phyloP scores from a whole-genome alignment of 352 stramenopile species.

The Phytophthora europaea region DNA sequence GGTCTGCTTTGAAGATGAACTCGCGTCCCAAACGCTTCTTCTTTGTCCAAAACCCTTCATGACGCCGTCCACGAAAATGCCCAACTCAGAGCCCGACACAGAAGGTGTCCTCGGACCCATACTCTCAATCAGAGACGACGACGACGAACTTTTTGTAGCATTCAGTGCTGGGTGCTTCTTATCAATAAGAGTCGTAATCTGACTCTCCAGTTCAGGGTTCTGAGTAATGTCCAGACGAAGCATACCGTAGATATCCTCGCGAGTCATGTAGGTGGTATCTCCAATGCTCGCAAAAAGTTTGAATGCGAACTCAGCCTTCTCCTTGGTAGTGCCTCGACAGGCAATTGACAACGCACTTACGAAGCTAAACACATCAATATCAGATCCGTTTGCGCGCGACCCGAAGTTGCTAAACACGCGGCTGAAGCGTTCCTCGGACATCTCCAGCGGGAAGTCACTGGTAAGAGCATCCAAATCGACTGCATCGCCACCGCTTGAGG shows the following conservation, averaged over 20 bases:
- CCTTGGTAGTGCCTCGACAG: conserved; percentile 72
- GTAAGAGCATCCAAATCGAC: conserved; percentile 85
- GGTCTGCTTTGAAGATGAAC: conserved; percentile 40
- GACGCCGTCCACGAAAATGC: conserved; percentile 81
- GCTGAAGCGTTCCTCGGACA: conserved; percentile 83
- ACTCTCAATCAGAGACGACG: conserved; percentile 58
- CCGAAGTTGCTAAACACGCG: conserved; percentile 87
- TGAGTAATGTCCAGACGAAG: conserved; percentile 84
- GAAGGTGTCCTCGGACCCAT: conserved; percentile 74
- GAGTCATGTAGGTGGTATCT: conserved; percentile 66
- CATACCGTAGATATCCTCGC: conserved; percentile 88
- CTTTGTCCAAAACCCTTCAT: conserved; percentile 68
- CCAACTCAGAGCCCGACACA: conserved; percentile 83
- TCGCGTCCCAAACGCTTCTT: conserved; percentile 42
- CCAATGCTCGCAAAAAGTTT: conserved; percentile 76
- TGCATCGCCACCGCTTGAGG: conserved; percentile 66
- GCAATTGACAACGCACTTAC: conserved; percentile 84
- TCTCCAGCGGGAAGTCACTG: conserved; percentile 86
- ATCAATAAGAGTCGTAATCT: conserved; percentile 75
- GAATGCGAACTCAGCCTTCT: conserved; percentile 86
- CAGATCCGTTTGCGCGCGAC: conserved; percentile 74
- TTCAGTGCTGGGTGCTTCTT: conserved; percentile 58
- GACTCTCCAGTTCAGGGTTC: conserved; percentile 72
- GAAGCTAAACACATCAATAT: conserved; percentile 91
- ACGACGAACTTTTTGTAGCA: conserved; percentile 60